Base-by-base conservation (phyloP, 495 filamentous ascomycete species). In the Lasiosphaeria miniovina region DNA sequence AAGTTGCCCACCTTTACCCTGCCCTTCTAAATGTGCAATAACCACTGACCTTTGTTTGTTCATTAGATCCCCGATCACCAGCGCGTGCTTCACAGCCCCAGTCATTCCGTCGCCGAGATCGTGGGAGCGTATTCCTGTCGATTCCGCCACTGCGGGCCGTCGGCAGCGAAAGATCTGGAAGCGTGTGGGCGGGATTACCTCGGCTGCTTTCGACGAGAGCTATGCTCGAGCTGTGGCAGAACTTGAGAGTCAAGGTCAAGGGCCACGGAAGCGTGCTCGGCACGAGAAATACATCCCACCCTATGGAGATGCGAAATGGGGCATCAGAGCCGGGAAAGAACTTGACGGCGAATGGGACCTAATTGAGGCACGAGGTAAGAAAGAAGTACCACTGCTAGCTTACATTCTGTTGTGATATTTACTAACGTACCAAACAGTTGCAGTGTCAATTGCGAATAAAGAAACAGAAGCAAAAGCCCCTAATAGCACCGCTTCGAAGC, bases 121-220 rank as follows among this genome's bases (percentile, higher is more conserved):
- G 46, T 74, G 71, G 71, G 49, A 72, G 38, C 70, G 71, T 61
- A 63, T 74, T 31, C 49, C 59, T 6, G 65, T 74, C 32, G 57
- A 60, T 53, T 55, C 68, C 31, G 60, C 48, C 41, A 35, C 55
- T n/a, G 46, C 54, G 32, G 54, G 36, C 0, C 36, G 45, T 5
- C 64, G 64, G 14, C 66, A 61, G 34, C 61, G 55, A 34, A 66
- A 61, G 49, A 71, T 74, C 45, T 72, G 71, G 71, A 74, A 74
- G 50, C 60, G 71, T 15, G 68, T 72, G 8, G 63, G 57, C 40
- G 67, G 69, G 2, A 43, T 62, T 12, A 17, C 45, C 4, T 5
- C 45, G 10, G 49, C 14, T 17, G 15, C 36, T 11, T 35, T 17
- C 12, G 45, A 57, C 15, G 35, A 51, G 15, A 7, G 24, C 0